Percentiles rank a stretch among this genome's conserved stretches.
Conservation (phyloP, 805 yeast species). For the Brettanomyces anomalus region DNA sequence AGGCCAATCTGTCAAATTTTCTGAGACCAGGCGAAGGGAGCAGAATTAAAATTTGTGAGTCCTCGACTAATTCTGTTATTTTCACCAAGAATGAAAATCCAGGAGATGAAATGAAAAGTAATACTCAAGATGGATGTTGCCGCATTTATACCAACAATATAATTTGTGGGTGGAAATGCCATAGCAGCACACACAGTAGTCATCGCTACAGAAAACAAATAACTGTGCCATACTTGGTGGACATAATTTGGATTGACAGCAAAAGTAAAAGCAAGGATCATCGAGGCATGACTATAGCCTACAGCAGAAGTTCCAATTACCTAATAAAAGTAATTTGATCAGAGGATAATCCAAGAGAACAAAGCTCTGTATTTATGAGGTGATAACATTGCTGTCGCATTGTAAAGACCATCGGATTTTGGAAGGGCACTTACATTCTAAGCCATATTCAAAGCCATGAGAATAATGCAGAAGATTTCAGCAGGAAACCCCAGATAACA, state of each 20-base stretch:
- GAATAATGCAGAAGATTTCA: constrained; percentile 45
- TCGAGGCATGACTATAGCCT: constrained; percentile 44
- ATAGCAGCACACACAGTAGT: constrained; percentile 38
- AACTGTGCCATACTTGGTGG: constrained; percentile 41
- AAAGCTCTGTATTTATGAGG: constrained; percentile 46
- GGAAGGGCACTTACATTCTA: constrained; percentile 61
- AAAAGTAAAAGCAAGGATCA: constrained; percentile 44
- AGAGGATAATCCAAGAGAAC: constrained; percentile 54
- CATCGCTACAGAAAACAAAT: constrained; percentile 43
- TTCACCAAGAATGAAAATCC: constrained; percentile 45
- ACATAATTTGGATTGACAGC: constrained; percentile 30
- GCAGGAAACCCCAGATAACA: constrained; percentile 53
- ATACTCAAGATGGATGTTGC: constrained; percentile 42
- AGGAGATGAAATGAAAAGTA: constrained; percentile 40
- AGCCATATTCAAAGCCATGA: constrained; percentile 55
- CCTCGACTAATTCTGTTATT: constrained; percentile 31
- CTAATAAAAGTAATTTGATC: constrained; percentile 58
- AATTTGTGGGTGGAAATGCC: constrained; percentile 45
- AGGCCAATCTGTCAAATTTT: constrained; percentile 57
- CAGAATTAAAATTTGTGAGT: constrained; percentile 39
- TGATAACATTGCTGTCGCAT: constrained; percentile 55
- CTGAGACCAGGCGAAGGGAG: constrained; percentile 43
- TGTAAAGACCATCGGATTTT: constrained; percentile 60
- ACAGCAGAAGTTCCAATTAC: constrained; percentile 57
- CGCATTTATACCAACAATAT: constrained; percentile 43